These are phyloP conservation scores for Diplocarpon rosae DNA, from an alignment of 2,329 filamentous ascomycete species.

Conservation along the genomic window DNA sequence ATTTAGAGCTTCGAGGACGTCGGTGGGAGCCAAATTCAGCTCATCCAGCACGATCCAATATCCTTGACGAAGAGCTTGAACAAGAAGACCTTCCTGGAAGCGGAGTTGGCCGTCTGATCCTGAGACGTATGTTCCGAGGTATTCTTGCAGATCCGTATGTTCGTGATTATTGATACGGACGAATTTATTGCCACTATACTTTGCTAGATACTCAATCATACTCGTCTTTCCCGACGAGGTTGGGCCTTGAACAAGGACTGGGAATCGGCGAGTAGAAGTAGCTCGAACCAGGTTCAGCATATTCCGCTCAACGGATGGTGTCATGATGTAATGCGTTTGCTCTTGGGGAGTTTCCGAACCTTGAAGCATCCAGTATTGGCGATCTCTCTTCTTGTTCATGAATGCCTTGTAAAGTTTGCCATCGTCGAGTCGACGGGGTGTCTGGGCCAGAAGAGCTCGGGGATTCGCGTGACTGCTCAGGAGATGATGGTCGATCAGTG, in stretches of 20 bases:
- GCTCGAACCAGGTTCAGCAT: slow-evolving; percentile 89
- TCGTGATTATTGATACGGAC: slow-evolving; percentile 99
- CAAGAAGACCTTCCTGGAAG: slow-evolving; percentile 89
- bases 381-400: slow-evolving; percentile 47
- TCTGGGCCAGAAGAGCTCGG: slow-evolving; percentile 64
- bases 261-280: slow-evolving; percentile 82
- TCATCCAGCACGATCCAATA: slow-evolving; percentile 99
- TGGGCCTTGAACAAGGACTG: slow-evolving; percentile 89
- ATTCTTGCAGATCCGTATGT: slow-evolving; percentile 96
- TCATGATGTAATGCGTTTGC: slow-evolving; percentile 89
- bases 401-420: slow-evolving; percentile 72
- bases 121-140: slow-evolving; percentile 88
- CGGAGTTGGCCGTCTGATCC: slow-evolving; percentile 70
- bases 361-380: slow-evolving; percentile 83
- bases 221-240: slow-evolving; percentile 97
- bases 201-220: slow-evolving; percentile 98
- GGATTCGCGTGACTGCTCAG: slow-evolving; percentile 59
- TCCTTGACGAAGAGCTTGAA: slow-evolving; percentile 82
- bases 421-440: slow-evolving; percentile 66
- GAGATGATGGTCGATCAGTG: slow-evolving; percentile 71
- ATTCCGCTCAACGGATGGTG: slow-evolving; percentile 88
- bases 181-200: slow-evolving; percentile 91
- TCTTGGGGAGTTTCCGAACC: slow-evolving; percentile 57
- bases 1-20: slow-evolving; percentile 93
- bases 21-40: slow-evolving; percentile 89